phyloP scores from a whole-genome alignment of 371 early-diverging fungal genomes.

The Nosema muscidifuracis region DNA sequence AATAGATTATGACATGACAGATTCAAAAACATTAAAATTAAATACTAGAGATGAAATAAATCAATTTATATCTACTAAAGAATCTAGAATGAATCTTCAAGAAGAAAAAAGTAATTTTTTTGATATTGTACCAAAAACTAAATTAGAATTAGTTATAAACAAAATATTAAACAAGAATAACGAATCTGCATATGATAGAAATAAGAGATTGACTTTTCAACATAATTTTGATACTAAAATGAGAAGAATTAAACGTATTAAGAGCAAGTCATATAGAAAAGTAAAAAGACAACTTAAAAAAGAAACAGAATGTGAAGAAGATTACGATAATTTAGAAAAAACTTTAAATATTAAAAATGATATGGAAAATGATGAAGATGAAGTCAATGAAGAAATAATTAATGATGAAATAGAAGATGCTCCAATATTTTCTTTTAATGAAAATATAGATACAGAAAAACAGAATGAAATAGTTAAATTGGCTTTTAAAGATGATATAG shows the following conservation, averaged over 20 bases:
- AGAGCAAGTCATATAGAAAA: constrained; percentile 60
- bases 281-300: constrained; percentile 23
- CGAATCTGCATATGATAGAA: constrained; percentile 19
- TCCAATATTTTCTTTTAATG: constrained; percentile 16
- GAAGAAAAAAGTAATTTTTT: constrained; percentile 7
- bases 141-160: constrained; percentile 43
- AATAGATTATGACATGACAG: too few species aligned
- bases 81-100: background rate
- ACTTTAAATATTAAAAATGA: background rate
- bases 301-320: background rate
- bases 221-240: constrained; percentile 54
- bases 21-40: background rate
- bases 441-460: constrained; percentile 4
- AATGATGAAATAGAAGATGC: constrained; percentile 8
- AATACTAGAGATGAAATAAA: background rate
- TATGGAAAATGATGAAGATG: constrained; percentile 19
- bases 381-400: constrained; percentile 20
- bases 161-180: constrained; percentile 17
- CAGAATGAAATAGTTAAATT: constrained; percentile 39
- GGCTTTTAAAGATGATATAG: constrained; percentile 30
- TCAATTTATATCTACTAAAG: background rate
- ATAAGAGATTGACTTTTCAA: constrained; percentile 27
- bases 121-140: constrained; percentile 35
- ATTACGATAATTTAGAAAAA: background rate
- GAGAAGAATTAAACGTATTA: constrained; percentile 58